These are phyloP conservation scores for Podospora fimiseda DNA, from an alignment of 495 filamentous ascomycete genomes.

Conservation along the genomic window DNA sequence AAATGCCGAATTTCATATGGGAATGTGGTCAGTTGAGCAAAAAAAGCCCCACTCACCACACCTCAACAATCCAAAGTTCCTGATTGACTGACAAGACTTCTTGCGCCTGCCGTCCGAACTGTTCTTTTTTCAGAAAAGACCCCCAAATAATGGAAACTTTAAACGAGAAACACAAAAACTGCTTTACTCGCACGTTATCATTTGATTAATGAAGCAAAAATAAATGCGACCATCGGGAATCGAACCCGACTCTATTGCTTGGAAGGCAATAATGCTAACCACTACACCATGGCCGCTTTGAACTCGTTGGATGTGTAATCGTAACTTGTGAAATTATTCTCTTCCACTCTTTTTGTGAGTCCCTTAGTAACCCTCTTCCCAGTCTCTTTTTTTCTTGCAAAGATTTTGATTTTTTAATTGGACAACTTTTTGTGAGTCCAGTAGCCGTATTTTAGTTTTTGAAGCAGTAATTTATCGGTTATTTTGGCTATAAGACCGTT, in stretches of 20 bases:
- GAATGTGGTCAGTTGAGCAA: too few species aligned
- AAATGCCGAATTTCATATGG: too few species aligned
- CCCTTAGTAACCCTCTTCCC: too few species aligned
- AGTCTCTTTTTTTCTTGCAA: too few species aligned
- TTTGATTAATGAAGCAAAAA: not conserved
- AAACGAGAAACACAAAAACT: not conserved
- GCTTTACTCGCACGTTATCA: not conserved
- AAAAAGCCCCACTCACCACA: too few species aligned
- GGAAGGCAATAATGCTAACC: constrained; percentile 10
- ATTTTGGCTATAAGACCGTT: too few species aligned
- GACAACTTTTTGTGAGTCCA: too few species aligned
- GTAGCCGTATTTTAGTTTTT: too few species aligned
- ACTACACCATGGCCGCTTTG: constrained; percentile 10
- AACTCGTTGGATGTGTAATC: not conserved
- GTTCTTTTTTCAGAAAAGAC: not conserved
- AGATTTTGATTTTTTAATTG: too few species aligned
- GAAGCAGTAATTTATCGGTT: too few species aligned
- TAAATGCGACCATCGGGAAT: constrained; percentile 9
- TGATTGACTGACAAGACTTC: too few species aligned
- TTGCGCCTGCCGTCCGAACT: not conserved
- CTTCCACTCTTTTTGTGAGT: not conserved
- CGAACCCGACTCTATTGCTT: constrained; percentile 10
- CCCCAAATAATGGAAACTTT: not conserved
- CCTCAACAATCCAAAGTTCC: too few species aligned
- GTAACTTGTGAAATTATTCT: not conserved